These are phyloP conservation scores for Pythium chondricola DNA, from an alignment of 352 stramenopile genomes.

Conservation along the genomic window DNA sequence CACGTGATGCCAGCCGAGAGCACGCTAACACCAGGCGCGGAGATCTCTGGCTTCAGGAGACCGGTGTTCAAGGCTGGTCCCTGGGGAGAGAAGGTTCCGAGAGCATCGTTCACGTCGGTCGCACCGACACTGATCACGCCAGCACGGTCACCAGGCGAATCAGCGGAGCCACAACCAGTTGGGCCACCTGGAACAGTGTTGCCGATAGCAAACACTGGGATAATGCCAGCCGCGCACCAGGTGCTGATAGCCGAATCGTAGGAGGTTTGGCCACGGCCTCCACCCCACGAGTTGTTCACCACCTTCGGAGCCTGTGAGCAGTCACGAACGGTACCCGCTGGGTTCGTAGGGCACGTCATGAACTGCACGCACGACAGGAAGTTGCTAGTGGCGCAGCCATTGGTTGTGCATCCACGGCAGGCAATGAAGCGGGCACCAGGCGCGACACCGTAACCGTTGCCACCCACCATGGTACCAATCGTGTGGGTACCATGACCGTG, in stretches of 20 bases:
- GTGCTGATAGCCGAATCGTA: slow-evolving; percentile 16
- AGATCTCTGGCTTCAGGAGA: slow-evolving; percentile 27
- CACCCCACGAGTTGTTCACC: slow-evolving; percentile 31
- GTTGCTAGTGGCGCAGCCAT: slow-evolving; percentile 13
- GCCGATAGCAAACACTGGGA: slow-evolving; percentile 25
- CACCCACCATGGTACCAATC: slow-evolving; percentile 30
- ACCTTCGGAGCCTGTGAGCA: slow-evolving; percentile 29
- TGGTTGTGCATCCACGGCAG: slow-evolving; percentile 17
- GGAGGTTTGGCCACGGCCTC: slow-evolving; percentile 6
- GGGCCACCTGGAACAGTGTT: slow-evolving; percentile 21
- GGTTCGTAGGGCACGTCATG: slow-evolving; percentile 27
- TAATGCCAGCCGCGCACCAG: slow-evolving; percentile 23
- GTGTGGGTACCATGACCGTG: slow-evolving; percentile 28
- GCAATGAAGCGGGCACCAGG: slow-evolving; percentile 31
- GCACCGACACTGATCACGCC: slow-evolving; percentile 26
- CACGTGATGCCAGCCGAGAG: slow-evolving; percentile 14
- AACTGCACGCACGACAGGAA: slow-evolving; percentile 29
- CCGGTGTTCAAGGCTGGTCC: slow-evolving; percentile 15
- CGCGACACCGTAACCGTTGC: slow-evolving; percentile 28
- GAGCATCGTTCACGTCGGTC: slow-evolving; percentile 8
- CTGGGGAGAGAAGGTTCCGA: slow-evolving; percentile 26
- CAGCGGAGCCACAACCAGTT: slow-evolving; percentile 7
- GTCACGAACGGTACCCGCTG: slow-evolving; percentile 15
- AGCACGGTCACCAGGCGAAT: slow-evolving; percentile 19
- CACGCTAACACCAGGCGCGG: slow-evolving; percentile 20